These are phyloP conservation scores for Xylaria grammica DNA, from an alignment of 495 filamentous ascomycete genomes.

Conservation along the genomic window DNA sequence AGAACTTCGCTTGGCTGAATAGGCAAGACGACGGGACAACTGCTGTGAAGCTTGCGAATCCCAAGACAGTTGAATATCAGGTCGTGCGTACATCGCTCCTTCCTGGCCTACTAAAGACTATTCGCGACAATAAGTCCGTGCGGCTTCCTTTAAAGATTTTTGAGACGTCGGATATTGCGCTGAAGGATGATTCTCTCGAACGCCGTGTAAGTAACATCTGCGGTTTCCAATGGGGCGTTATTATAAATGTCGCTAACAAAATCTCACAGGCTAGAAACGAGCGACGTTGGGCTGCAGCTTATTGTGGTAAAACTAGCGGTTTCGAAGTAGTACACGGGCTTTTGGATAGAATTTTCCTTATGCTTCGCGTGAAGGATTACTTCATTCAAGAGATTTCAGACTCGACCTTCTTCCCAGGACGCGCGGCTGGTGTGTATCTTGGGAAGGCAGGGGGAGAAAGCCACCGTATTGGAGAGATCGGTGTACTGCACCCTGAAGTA, in stretches of 20 bases:
- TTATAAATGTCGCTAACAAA: neutral
- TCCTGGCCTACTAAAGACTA: constrained; percentile 91
- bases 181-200: constrained; percentile 81
- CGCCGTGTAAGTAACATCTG: constrained; percentile 50
- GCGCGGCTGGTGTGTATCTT: constrained; percentile 81
- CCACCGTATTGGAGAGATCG: constrained; percentile 79
- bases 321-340: constrained; percentile 97
- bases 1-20: constrained; percentile 98
- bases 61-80: constrained; percentile 96
- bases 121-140: constrained; percentile 93
- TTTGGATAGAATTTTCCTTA: constrained; percentile 87
- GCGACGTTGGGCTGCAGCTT: constrained; percentile 92
- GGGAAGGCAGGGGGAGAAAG: constrained; percentile 70
- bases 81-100: constrained; percentile 89
- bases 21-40: constrained; percentile 85
- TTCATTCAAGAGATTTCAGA: constrained; percentile 88
- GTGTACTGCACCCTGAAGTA: constrained; percentile 90
- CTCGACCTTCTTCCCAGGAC: constrained; percentile 86
- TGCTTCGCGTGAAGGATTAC: constrained; percentile 84
- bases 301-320: constrained; percentile 91
- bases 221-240: neutral
- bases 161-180: constrained; percentile 88
- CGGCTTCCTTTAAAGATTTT: constrained; percentile 90
- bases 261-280: constrained; percentile 74
- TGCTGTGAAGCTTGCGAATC: constrained; percentile 89